Evolutionary conservation across 2,329 filamentous ascomycete genomes (phyloP).

Genomic region (Aaosphaeria arxii): DNA sequence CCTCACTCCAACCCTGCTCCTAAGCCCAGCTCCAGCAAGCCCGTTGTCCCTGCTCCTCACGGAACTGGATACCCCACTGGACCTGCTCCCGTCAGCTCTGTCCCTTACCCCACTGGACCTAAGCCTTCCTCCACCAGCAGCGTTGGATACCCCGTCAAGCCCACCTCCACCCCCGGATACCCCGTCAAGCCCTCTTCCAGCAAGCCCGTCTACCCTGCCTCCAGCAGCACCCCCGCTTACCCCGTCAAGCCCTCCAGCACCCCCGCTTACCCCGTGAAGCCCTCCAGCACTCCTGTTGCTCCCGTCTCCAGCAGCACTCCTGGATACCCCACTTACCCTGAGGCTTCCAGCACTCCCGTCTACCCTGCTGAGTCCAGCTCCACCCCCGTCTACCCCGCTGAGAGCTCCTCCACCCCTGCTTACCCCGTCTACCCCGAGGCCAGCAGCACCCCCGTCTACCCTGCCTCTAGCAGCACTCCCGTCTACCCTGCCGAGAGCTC

Average conservation of each 20-base stretch:
- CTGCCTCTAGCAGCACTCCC: not conserved
- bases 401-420: conserved; percentile 5
- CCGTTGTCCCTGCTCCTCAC: not conserved
- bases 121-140: too few species aligned
- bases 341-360: conserved; percentile 1
- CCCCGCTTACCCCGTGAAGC: not conserved
- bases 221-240: not conserved
- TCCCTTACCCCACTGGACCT: too few species aligned
- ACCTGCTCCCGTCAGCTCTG: not conserved
- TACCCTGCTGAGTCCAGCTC: not conserved
- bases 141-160: not conserved
- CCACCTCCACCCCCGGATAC: too few species aligned
- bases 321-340: conserved; percentile 1
- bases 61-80: conserved; percentile 4
- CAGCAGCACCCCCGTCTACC: conserved; percentile 8
- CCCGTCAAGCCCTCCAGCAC: too few species aligned
- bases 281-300: not conserved
- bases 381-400: conserved; percentile 22
- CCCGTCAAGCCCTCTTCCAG: not conserved
- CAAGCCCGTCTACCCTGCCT: not conserved
- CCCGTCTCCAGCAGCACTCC: not conserved
- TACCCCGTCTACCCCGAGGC: conserved; percentile 7
- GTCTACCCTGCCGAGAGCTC: conserved; percentile 1
- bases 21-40: not conserved
- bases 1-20: conserved; percentile 2